Conservation (phyloP, 2,329 filamentous ascomycete genomes). For the Triangularia setosa region DNA sequence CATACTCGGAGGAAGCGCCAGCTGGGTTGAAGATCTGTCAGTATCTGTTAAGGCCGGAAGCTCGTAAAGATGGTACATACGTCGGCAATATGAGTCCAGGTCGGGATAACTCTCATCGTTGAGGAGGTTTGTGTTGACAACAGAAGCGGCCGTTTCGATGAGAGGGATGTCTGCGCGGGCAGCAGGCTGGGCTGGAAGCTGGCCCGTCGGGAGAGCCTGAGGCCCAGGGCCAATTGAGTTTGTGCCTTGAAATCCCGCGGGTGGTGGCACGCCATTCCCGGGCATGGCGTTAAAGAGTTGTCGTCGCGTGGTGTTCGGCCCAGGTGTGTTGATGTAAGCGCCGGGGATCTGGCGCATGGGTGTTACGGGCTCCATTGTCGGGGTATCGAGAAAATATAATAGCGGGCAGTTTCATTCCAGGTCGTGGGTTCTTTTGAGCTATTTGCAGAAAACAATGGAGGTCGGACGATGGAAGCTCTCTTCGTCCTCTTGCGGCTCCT, state of each 20-base stretch:
- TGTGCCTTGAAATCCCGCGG: slow-evolving; percentile 4
- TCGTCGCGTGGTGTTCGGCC: slow-evolving; percentile 50
- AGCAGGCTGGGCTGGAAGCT: slow-evolving; percentile 39
- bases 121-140: slow-evolving; percentile 74
- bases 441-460: background rate
- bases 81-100: slow-evolving; percentile 81
- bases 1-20: slow-evolving; percentile 88
- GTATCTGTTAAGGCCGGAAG: slow-evolving; percentile 27
- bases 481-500: background rate
- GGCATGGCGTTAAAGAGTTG: slow-evolving; percentile 43
- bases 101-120: slow-evolving; percentile 81
- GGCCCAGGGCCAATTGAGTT: slow-evolving; percentile 19
- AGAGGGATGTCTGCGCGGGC: slow-evolving; percentile 52
- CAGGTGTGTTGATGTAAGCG: slow-evolving; percentile 72
- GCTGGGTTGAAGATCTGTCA: slow-evolving; percentile 46
- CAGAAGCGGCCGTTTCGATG: slow-evolving; percentile 74
- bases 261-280: slow-evolving; percentile 2
- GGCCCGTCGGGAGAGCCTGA: slow-evolving; percentile 8
- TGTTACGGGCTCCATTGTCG: slow-evolving; percentile 56
- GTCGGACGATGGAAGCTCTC: slow-evolving; percentile 2
- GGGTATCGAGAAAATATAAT: background rate
- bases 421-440: slow-evolving; percentile 1
- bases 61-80: slow-evolving; percentile 50
- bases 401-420: background rate
- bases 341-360: slow-evolving; percentile 71